Evolutionary conservation across 2,329 filamentous ascomycete genomes (phyloP), one percentile per base, ranked within the genome.

Genomic region (Trichoderma sp.): DNA sequence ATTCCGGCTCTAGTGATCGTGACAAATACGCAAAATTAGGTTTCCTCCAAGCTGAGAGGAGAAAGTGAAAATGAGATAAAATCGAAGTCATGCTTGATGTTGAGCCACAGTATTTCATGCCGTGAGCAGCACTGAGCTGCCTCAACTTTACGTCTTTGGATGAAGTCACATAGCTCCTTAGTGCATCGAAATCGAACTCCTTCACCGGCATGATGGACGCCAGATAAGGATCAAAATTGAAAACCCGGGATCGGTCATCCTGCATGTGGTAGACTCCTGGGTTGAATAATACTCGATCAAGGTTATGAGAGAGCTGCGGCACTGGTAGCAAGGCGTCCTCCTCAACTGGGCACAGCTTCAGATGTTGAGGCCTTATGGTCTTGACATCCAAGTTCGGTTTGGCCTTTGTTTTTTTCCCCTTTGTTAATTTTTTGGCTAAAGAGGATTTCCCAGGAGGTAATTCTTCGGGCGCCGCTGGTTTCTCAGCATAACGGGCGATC

Each of bases 181-280:
- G 80, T 4, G 93, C 90, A 69, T 92, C 87, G 78, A 97, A 99
- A 76, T 99, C 93, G 76, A 99, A 99, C 76, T 99, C 93, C 2
- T 87, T 83, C 18, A 96, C 90, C 2, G 96, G 94, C 93, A 98
- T 98, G 74, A 99, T 96, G 64, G 89, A 89, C 70, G 94, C 89
- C 24, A 99, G 85, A 76, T 97, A 97, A 0, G 96, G 96, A 76
- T 99, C 95, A 75, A 99, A 99, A 78, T 99, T 99, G 85, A 89
- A 99, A 7, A 98, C 93, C 21, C 89, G 87, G 49, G 95, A 94
- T 69, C 93, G 88, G 28, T 91, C 89, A 77, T 99, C 96, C 79
- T 97, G 94, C 63, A 99, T 86, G 61, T 93, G 90, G 78, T 97
- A 97, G 46, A 97, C 92, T 26, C 96, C 94, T 2, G 91, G 91